These are phyloP conservation scores for Ganoderma meredithae DNA, from an alignment of 1,284 basidiomycete species.

Conservation along the genomic window DNA sequence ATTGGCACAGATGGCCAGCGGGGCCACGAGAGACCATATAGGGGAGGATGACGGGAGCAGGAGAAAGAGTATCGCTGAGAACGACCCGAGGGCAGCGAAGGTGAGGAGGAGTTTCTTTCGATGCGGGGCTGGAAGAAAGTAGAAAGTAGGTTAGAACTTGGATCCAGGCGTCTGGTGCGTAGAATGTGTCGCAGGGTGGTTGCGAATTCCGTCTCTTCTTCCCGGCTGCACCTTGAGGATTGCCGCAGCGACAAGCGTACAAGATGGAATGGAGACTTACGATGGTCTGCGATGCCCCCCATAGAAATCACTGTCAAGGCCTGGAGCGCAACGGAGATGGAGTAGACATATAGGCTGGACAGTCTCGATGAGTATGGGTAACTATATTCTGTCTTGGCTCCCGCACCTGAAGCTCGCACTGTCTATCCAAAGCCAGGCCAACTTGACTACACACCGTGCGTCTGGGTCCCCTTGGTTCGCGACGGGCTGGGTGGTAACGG, in stretches of 20 bases:
- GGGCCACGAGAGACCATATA: constrained; percentile 68
- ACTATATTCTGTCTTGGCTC: no score
- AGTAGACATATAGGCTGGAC: constrained; percentile 85
- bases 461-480: constrained; percentile 39
- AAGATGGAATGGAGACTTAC: constrained; percentile 53
- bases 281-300: constrained; percentile 86
- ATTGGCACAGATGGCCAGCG: constrained; percentile 78
- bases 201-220: no score
- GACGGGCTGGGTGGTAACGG: constrained; percentile 30
- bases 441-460: constrained; percentile 72
- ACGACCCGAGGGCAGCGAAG: constrained; percentile 78
- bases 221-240: no score
- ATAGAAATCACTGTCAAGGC: constrained; percentile 91
- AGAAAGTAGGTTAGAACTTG: neutral
- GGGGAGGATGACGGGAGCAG: constrained; percentile 72
- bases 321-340: constrained; percentile 85
- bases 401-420: constrained; percentile 85
- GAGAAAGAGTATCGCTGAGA: constrained; percentile 75
- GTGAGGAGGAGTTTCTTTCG: constrained; percentile 79
- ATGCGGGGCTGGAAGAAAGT: constrained; percentile 61
- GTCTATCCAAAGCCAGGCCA: constrained; percentile 85
- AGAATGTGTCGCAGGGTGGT: no score
- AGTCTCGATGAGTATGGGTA: constrained; percentile 4
- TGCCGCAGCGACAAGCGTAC: no score
- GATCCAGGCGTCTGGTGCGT: no score